A percentile compares a stretch with the other conserved stretches of the same genome.
Evolutionary conservation across 129 eudicot species (phyloP).

Genomic region (Pseudognaphalium luteoalbum): DNA sequence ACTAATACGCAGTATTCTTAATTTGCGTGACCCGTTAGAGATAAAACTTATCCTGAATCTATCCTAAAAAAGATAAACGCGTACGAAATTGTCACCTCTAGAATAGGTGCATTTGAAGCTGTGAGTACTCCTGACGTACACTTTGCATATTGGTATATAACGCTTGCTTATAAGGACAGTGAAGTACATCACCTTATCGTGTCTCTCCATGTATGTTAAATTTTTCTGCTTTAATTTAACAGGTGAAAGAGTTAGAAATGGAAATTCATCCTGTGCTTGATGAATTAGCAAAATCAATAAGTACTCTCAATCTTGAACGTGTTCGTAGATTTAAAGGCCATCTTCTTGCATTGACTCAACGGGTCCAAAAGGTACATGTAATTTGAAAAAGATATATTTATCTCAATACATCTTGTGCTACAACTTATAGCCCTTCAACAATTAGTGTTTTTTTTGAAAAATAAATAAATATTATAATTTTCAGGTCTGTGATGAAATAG

Average conservation of each 20-base stretch:
- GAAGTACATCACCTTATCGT: conserved; percentile 11
- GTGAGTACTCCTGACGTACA: neutral
- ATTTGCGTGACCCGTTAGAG: neutral
- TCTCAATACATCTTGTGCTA: neutral
- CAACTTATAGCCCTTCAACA: neutral
- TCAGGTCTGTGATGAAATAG: conserved; percentile 97
- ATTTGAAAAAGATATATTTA: neutral
- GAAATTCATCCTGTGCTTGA: conserved; percentile 98
- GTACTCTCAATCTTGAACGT: conserved; percentile 91
- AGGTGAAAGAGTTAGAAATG: conserved; percentile 91
- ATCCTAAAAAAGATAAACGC: neutral
- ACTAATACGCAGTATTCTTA: neutral
- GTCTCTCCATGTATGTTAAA: neutral
- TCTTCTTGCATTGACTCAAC: conserved; percentile 92
- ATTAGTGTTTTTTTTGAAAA: neutral
- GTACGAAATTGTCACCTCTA: neutral
- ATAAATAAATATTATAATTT: neutral
- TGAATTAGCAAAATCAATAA: conserved; percentile 89
- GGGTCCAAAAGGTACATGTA: conserved; percentile 88
- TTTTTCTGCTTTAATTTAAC: neutral
- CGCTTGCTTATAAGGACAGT: conserved; percentile 5
- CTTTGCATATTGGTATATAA: conserved; percentile 3
- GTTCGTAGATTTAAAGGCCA: conserved; percentile 97
- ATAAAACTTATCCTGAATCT: neutral
- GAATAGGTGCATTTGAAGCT: neutral